phyloP scores from a whole-genome alignment of 371 early-diverging fungal species.

The Mortierella sp. region DNA sequence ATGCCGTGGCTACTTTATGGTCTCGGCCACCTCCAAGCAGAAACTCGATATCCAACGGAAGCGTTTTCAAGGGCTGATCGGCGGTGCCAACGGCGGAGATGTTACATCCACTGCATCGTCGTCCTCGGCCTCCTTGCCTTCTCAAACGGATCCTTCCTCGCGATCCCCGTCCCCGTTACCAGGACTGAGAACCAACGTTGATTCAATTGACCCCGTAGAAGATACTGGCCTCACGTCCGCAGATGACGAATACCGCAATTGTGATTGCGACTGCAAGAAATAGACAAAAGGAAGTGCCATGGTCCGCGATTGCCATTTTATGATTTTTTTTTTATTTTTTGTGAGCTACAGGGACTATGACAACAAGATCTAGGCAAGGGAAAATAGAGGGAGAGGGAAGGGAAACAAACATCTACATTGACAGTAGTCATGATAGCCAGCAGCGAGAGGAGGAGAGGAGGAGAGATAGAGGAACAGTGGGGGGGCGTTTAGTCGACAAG shows the following conservation, averaged over 20 bases:
- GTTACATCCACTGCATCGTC: conserved; percentile 8
- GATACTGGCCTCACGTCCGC: not conserved
- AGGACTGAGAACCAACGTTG: not conserved
- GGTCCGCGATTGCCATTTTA: not conserved
- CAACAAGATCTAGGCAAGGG: not conserved
- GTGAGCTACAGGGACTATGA: not conserved
- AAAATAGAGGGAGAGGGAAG: not conserved
- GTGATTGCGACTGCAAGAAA: conserved; percentile 5
- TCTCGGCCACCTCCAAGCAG: conserved; percentile 56
- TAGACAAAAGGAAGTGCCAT: too few relatives aligned
- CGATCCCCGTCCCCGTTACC: not conserved
- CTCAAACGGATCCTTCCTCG: not conserved
- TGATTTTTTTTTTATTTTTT: not conserved
- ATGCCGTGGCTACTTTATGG: conserved; percentile 88
- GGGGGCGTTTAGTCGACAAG: not conserved
- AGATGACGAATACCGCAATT: not conserved
- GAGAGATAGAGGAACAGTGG: not conserved
- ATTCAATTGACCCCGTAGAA: too few relatives aligned
- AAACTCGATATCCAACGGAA: conserved; percentile 25
- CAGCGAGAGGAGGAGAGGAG: not conserved
- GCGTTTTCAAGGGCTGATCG: not conserved
- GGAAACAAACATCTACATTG: not conserved
- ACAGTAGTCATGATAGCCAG: not conserved
- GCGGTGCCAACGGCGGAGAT: too few relatives aligned
- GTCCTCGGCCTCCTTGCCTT: conserved; percentile 19